Base-by-base conservation (phyloP, 2,329 filamentous ascomycete species). In the Emmonsiellopsis sp. region DNA sequence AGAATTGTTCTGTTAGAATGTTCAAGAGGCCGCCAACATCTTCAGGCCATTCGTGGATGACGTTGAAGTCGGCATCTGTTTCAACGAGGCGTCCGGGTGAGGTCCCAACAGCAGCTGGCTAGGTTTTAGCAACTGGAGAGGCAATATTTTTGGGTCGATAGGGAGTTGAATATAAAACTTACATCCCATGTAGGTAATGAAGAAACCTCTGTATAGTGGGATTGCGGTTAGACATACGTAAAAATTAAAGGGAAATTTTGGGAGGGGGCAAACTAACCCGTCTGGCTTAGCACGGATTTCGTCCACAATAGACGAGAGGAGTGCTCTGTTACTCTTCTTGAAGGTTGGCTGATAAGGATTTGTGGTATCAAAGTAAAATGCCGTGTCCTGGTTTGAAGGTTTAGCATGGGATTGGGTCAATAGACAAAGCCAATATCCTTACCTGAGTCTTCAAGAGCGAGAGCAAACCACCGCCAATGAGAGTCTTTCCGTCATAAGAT, bases 241-340 rank as follows among this genome's bases (percentile, higher is more conserved):
- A 34, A 3, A 34, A 34, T 6, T 11, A 37, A 10, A 15, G 31
- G 20, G n/a, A 8, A 30, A 26, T n/a, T 13, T 34, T 37, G 31
- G 16, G 13, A 26, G 20, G 20, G 20, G 20, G 20, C 20, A 44
- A 15, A 45, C 52, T 50, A 38, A 57, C 52, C 79, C 81, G 26
- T 81, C 81, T 9, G 81, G 81, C 67, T 83, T 83, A 46, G 81
- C 80, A 13, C 79, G 77, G 60, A 84, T 79, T 69, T 84, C 81
- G 63, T 84, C 81, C 0, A 76, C 75, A 58, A 84, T 82, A 40
- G 81, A 83, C 6, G 75, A 73, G 35, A 84, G 73, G 7, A 83
- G 53, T n/a, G 70, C 80, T 8, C 80, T 74, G 67, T 83, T 82
- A 64, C 77, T 81, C 69, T 83, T 81, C 59, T 72, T 68, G 65